Evolutionary conservation across 2,329 filamentous ascomycete species (phyloP).

Genomic region (Cladophialophora immunda): DNA sequence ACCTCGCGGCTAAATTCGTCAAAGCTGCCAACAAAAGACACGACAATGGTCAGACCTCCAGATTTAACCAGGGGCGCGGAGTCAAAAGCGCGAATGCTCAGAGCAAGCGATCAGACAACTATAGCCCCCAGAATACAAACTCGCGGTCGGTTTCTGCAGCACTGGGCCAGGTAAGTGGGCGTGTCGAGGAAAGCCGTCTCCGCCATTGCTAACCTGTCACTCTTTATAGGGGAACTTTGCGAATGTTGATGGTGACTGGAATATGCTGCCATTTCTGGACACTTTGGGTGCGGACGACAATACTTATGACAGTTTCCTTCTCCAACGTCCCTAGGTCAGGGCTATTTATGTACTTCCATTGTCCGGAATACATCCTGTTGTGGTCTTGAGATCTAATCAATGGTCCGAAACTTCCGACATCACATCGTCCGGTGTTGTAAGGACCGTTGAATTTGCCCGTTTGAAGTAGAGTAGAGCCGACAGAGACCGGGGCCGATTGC

Average conservation of each 20-base stretch:
- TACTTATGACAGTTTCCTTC: neutral
- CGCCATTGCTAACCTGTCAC: neutral
- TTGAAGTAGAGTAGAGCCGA: neutral
- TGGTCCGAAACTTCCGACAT: neutral
- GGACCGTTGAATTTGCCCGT: neutral
- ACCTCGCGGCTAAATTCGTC: slow-evolving; percentile 9
- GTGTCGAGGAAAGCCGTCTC: neutral
- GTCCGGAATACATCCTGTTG: neutral
- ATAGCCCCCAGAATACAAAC: neutral
- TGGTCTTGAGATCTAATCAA: neutral
- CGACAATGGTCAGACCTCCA: neutral
- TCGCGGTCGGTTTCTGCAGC: neutral
- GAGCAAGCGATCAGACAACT: neutral
- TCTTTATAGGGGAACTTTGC: neutral
- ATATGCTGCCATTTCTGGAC: neutral
- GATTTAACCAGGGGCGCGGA: neutral
- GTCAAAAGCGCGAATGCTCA: neutral
- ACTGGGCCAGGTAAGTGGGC: neutral
- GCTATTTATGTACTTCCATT: neutral
- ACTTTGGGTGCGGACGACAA: neutral
- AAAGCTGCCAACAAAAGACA: neutral
- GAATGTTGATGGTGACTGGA: neutral
- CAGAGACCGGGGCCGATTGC: neutral
- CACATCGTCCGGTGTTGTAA: neutral
- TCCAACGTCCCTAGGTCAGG: neutral